These are phyloP conservation scores for Hanseniaspora lindneri DNA, from an alignment of 805 yeast genomes.

Conservation along the genomic window DNA sequence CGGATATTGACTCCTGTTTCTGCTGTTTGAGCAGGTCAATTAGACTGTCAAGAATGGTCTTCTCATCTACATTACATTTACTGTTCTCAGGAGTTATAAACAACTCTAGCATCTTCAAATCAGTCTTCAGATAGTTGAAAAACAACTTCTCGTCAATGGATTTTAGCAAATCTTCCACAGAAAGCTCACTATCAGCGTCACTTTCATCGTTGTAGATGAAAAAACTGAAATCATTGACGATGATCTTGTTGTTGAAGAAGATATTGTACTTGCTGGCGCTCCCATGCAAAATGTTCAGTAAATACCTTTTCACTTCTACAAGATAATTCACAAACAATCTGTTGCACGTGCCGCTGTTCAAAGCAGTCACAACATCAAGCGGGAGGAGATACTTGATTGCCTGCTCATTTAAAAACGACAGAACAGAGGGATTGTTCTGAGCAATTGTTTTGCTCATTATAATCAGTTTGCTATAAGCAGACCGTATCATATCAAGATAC, in stretches of 20 bases:
- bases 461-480: slow-evolving; percentile 6
- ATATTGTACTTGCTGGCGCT: slow-evolving; percentile 19
- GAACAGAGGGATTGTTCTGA: not conserved
- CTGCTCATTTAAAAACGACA: slow-evolving; percentile 7
- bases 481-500: slow-evolving; percentile 8
- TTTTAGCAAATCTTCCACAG: slow-evolving; percentile 25
- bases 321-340: slow-evolving; percentile 33
- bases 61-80: slow-evolving; percentile 31
- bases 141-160: slow-evolving; percentile 48
- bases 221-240: slow-evolving; percentile 23
- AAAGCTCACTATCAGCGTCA: slow-evolving; percentile 22
- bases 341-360: slow-evolving; percentile 14
- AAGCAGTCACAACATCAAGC: not conserved
- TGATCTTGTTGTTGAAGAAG: slow-evolving; percentile 19
- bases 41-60: slow-evolving; percentile 25
- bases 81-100: slow-evolving; percentile 31
- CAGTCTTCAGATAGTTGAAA: slow-evolving; percentile 38
- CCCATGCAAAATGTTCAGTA: slow-evolving; percentile 23
- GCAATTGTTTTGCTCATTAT: not conserved
- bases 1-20: not conserved
- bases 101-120: slow-evolving; percentile 47
- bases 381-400: slow-evolving; percentile 13
- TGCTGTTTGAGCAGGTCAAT: slow-evolving; percentile 15
- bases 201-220: slow-evolving; percentile 27
- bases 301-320: slow-evolving; percentile 39